Base-by-base conservation (phyloP, 208 protist species). In the Crithidia expoeki region DNA sequence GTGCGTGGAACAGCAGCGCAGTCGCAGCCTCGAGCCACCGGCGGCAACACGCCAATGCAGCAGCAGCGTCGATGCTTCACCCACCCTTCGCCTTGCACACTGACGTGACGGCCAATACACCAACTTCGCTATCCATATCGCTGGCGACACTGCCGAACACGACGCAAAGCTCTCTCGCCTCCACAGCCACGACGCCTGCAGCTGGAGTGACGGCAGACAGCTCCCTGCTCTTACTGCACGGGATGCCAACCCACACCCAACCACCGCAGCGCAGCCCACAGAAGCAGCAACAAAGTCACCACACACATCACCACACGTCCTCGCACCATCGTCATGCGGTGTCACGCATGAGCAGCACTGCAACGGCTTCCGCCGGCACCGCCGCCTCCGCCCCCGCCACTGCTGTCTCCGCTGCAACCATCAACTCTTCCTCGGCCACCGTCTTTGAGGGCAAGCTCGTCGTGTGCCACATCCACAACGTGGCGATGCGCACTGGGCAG, bases 391-490 rank as follows among this genome's bases (percentile, higher is more conserved):
- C n/a, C n/a, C n/a, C n/a, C n/a, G n/a, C n/a, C n/a, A n/a, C n/a
- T n/a, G n/a, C n/a, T n/a, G 36, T 63, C 9, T 57, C 67, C 3
- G 42, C 59, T 2, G 34, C 52, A 4, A 34, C 52, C 19, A 55
- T 25, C 16, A 34, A 23, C 50, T 33, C 57, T 16, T n/a, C 53
- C 6, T 49, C 59, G n/a, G 55, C 74, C 7, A 57, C 83, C 2
- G 52, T 72, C 17, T 91, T 93, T 53, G 81, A 92, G 12, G 83
- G 84, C 21, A 85, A 80, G 28, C 60, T 96, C 23, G 76, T 89
- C 7, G 85, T 91, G 4, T 96, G 83, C 53, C 80, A 91, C 49
- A 74, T 96, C 6, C 84, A 93, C 71, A 80, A 73, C 40, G 85
- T 94, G 7, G 67, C 82, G 0, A 74, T 77, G 17, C 77, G 62